Percentiles rank a stretch among this genome's conserved stretches.
Conservation (phyloP, 306 rosid genomes). For the Acacia acuminata region DNA sequence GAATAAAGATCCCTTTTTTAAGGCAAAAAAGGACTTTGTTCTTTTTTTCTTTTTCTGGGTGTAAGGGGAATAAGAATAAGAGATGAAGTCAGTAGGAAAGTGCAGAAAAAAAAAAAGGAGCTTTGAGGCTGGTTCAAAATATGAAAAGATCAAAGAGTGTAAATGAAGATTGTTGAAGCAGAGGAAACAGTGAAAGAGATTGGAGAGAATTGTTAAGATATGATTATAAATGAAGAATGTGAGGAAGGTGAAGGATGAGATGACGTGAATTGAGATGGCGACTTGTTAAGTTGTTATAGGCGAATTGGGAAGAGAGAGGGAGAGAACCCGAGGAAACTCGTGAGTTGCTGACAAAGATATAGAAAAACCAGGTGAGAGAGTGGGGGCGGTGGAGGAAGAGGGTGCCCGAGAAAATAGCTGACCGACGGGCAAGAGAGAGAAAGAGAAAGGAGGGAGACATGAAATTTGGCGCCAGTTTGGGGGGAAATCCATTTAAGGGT, state of each 20-base stretch:
- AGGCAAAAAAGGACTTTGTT: not conserved
- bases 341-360: conserved; percentile 34
- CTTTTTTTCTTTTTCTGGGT: not conserved
- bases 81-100: conserved; percentile 46
- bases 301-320: conserved; percentile 12
- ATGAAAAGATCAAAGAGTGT: conserved; percentile 5
- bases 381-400: not conserved
- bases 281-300: conserved; percentile 4
- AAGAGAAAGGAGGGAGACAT: conserved; percentile 10
- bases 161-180: not conserved
- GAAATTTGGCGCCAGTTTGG: conserved; percentile 58
- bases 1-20: conserved; percentile 30
- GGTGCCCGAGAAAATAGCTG: conserved; percentile 36
- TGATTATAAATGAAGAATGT: conserved; percentile 3
- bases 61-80: conserved; percentile 29
- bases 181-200: conserved; percentile 28
- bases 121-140: conserved; percentile 17
- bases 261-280: not conserved
- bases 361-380: not conserved
- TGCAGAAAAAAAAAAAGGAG: not conserved
- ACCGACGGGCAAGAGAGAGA: conserved; percentile 32
- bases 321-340: conserved; percentile 49
- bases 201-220: not conserved
- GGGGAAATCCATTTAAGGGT: too few relatives aligned
- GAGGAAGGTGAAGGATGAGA: conserved; percentile 6